These are phyloP conservation scores for Microcera coccophila DNA, from an alignment of 2,329 filamentous ascomycete species.

Conservation along the genomic window DNA sequence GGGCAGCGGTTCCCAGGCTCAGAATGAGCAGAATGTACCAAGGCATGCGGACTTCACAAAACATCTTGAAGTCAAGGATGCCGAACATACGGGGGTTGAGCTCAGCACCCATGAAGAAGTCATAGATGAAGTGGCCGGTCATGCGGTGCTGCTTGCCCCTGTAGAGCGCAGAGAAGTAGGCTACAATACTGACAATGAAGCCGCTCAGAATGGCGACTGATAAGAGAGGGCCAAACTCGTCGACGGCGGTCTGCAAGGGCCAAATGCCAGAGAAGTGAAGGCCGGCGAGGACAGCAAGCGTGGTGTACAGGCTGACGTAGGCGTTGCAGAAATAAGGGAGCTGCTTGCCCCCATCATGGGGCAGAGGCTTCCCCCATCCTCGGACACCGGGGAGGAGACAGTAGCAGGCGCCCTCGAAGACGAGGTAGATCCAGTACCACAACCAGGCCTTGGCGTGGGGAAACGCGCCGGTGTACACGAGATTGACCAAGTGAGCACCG, in stretches of 20 bases:
- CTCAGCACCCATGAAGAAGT: slow-evolving; percentile 92
- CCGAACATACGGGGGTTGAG: slow-evolving; percentile 85
- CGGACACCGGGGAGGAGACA: slow-evolving; percentile 82
- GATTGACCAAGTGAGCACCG: slow-evolving; percentile 60
- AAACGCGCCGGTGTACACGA: slow-evolving; percentile 81
- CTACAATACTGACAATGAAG: slow-evolving; percentile 75
- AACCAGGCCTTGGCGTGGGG: slow-evolving; percentile 78
- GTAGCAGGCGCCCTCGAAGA: slow-evolving; percentile 81
- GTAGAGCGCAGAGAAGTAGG: slow-evolving; percentile 78
- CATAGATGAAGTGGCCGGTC: slow-evolving; percentile 80
- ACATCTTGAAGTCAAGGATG: slow-evolving; percentile 93
- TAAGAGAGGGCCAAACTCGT: slow-evolving; percentile 91
- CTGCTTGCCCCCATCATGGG: slow-evolving; percentile 78
- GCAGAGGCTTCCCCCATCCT: slow-evolving; percentile 81
- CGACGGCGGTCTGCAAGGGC: slow-evolving; percentile 85
- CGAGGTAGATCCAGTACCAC: slow-evolving; percentile 92
- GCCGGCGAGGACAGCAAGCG: slow-evolving; percentile 63
- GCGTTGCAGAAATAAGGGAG: slow-evolving; percentile 93
- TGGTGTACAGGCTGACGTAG: slow-evolving; percentile 81
- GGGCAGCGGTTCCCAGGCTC: slow-evolving; percentile 69
- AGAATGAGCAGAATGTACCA: slow-evolving; percentile 88
- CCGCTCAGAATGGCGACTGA: slow-evolving; percentile 90
- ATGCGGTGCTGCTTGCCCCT: slow-evolving; percentile 87
- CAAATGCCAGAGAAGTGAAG: slow-evolving; percentile 84
- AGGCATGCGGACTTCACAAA: slow-evolving; percentile 86